Base-by-base conservation (phyloP, 1,284 basidiomycete species). In the Rhodotorula sp. region DNA sequence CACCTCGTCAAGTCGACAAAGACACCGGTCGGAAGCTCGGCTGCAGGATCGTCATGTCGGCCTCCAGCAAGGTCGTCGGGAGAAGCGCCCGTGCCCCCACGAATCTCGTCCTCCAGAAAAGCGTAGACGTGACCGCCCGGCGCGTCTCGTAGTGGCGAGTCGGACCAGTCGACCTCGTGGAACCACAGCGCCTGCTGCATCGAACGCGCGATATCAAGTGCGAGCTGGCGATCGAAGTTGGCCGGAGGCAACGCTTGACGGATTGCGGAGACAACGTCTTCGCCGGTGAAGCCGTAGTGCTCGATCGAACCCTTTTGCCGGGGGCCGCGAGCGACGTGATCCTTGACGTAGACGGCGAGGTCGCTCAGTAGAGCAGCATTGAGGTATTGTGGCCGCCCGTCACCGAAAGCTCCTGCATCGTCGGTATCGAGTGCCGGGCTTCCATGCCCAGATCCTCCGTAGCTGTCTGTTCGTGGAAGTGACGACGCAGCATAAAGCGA, bases 131-230 rank as follows among this genome's bases (percentile, higher is more conserved):
- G 26, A 13, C 24, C 48, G 37, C 47, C 47, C 2, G 37, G 37
- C 1, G 22, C 44, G 46, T 62, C 62, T 11, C 24, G 26, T 26
- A 67, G 30, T 7, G 54, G 52, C 10, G 16, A 28, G 40, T 61
- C 55, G n/a, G 46, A 30, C 63, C 69, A 70, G 34, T 70, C 68
- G 11, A 97, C 94, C 79, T 99, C 95, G 79, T 95, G 92, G 79
- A 98, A 94, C 84, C 94, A 96, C 11, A 97, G 85, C 79, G 95
- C 91, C 71, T 87, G 88, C 77, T 98, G 94, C 40, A 99, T 83
- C 71, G 90, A 90, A 37, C 92, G 87, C 0, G 93, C 94, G 20
- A 96, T 88, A 75, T 88, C 86, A 18, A 97, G 83, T 3, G 94
- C 92, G 22, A 71, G 87, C 85, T 40, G 15, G 48, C 56, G 26